These are phyloP conservation scores for Colletotrichum sublineola DNA, from an alignment of 2,329 filamentous ascomycete species.

Conservation along the genomic window DNA sequence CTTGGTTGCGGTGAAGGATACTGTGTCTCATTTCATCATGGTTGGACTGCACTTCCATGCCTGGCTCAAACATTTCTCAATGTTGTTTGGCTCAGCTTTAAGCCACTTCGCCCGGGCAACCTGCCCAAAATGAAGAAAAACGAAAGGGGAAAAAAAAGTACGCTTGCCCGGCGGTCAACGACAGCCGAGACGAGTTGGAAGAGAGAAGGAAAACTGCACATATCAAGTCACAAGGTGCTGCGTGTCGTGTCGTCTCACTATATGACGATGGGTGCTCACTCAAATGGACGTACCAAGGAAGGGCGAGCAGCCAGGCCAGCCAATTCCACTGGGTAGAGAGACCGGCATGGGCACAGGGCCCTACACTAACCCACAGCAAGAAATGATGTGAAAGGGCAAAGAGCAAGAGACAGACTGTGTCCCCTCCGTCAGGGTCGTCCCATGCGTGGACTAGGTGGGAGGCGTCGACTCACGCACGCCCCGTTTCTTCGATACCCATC, in stretches of 20 bases:
- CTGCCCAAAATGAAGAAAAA: not conserved
- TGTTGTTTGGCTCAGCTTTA: slow-evolving; percentile 1
- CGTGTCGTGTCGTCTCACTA: not conserved
- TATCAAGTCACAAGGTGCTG: slow-evolving; percentile 21
- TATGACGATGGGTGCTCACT: slow-evolving; percentile 22
- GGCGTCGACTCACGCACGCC: slow-evolving; percentile 42
- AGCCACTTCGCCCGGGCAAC: slow-evolving; percentile 12
- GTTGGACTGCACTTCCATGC: slow-evolving; percentile 35
- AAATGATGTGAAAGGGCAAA: slow-evolving; percentile 21
- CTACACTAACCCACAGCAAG: slow-evolving; percentile 3
- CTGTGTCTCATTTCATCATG: slow-evolving; percentile 38
- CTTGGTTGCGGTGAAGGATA: slow-evolving; percentile 20
- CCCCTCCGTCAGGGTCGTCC: slow-evolving; percentile 38
- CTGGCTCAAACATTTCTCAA: slow-evolving; percentile 23
- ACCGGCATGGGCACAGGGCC: slow-evolving; percentile 27
- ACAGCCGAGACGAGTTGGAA: slow-evolving; percentile 4
- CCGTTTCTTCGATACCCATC: slow-evolving; percentile 41
- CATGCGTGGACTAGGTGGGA: slow-evolving; percentile 32
- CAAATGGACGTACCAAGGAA: slow-evolving; percentile 7
- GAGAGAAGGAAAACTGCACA: slow-evolving; percentile 24
- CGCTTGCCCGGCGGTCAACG: slow-evolving; percentile 16
- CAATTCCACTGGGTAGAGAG: slow-evolving; percentile 15
- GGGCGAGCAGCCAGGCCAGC: slow-evolving; percentile 2
- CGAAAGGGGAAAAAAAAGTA: not conserved
- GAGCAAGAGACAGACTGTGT: slow-evolving; percentile 38